phyloP scores from a whole-genome alignment of 106 monocot genomes.

The Chionographis japonica region DNA sequence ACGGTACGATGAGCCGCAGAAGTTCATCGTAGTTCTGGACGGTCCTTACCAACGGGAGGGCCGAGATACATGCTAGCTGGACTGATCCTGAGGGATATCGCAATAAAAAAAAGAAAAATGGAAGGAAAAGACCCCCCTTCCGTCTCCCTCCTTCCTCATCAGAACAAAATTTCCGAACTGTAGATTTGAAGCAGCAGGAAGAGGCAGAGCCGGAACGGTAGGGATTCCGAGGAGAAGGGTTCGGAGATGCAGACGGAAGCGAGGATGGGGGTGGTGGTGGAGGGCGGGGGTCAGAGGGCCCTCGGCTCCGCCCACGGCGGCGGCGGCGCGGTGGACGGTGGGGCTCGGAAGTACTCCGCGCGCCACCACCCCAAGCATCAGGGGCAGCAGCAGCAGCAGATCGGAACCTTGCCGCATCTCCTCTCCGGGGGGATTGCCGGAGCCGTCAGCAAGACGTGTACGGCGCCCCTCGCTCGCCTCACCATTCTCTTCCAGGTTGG shows the following conservation, averaged over 20 bases:
- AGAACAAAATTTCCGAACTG: no score
- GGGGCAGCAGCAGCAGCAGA: slow-evolving; percentile 38
- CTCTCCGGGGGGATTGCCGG: slow-evolving; percentile 70
- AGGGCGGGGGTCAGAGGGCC: slow-evolving; percentile 11
- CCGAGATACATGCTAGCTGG: no score
- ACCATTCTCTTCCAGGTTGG: slow-evolving; percentile 79
- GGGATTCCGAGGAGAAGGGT: no score
- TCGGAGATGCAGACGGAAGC: slow-evolving; percentile 50
- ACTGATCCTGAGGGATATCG: no score
- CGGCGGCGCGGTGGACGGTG: slow-evolving; percentile 17
- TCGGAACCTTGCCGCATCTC: slow-evolving; percentile 37
- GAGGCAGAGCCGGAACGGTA: no score
- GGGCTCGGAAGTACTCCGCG: slow-evolving; percentile 16
- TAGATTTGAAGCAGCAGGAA: no score
- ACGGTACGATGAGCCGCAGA: no score
- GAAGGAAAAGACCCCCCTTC: no score
- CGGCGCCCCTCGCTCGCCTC: slow-evolving; percentile 77
- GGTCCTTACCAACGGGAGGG: no score
- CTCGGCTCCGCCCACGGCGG: slow-evolving; percentile 29
- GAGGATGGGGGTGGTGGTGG: slow-evolving; percentile 21
- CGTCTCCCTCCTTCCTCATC: no score
- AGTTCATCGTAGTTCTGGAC: no score
- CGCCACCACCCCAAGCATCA: slow-evolving; percentile 9
- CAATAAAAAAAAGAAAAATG: no score
- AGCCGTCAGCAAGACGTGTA: slow-evolving; percentile 86